Percentiles rank a stretch among this genome's conserved stretches.
Conservation (phyloP, 805 yeast genomes). For the Hanseniaspora hatyaiensis region DNA sequence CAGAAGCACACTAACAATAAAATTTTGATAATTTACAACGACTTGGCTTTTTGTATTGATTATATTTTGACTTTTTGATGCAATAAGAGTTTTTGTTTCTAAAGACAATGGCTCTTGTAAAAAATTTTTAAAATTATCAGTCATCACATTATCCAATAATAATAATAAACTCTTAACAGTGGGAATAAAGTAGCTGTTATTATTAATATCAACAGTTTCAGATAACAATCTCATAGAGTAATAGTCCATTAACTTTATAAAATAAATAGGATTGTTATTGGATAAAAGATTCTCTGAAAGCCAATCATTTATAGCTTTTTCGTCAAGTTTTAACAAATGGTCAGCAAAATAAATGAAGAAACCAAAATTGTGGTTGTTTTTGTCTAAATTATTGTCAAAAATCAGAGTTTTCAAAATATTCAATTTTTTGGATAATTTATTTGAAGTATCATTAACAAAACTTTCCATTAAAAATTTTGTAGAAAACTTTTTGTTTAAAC, state of each 20-base stretch:
- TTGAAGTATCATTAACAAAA: neutral
- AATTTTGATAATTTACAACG: neutral
- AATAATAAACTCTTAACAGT: neutral
- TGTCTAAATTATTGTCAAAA: neutral
- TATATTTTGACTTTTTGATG: neutral
- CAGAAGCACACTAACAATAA: neutral
- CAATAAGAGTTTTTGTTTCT: neutral
- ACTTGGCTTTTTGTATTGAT: neutral
- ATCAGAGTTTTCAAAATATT: neutral
- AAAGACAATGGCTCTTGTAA: neutral
- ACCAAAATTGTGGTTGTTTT: neutral
- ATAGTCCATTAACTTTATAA: conserved; percentile 28
- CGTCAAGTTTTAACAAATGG: conserved; percentile 2
- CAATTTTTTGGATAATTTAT: neutral
- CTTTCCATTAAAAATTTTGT: conserved; percentile 10
- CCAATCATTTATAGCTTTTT: conserved; percentile 11
- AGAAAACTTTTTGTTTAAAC: conserved; percentile 2
- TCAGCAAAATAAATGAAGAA: conserved; percentile 6
- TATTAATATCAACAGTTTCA: conserved; percentile 20
- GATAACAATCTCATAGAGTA: conserved; percentile 23
- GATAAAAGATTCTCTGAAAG: conserved; percentile 9
- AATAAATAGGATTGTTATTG: conserved; percentile 20
- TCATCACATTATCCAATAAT: neutral
- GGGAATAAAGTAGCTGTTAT: neutral
- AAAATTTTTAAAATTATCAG: neutral